Conservation (phyloP, 208 protist genomes). For the Tritrichomonas musculus region DNA sequence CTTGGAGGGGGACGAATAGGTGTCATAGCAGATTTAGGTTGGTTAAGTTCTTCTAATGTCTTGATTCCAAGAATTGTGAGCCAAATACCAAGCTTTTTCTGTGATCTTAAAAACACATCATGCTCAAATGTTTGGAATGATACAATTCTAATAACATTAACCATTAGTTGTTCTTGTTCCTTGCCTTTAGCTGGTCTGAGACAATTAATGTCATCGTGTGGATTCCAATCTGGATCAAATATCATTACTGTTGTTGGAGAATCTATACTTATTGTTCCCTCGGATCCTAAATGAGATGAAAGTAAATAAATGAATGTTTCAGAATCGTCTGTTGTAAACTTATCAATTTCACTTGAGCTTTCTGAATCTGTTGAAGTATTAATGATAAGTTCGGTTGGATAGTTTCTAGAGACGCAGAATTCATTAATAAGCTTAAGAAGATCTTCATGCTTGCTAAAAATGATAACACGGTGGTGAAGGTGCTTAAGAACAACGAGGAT, state of each 20-base stretch:
- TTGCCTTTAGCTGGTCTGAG: conserved; percentile 80
- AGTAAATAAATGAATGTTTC: conserved; percentile 63
- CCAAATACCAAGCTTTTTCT: conserved; percentile 72
- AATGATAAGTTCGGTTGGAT: neutral
- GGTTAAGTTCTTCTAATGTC: neutral
- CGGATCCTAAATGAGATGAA: conserved; percentile 61
- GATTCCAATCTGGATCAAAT: conserved; percentile 86
- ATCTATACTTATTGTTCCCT: conserved; percentile 66
- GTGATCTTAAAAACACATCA: conserved; percentile 70
- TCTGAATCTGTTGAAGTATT: neutral
- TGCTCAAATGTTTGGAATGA: conserved; percentile 82
- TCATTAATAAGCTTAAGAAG: neutral
- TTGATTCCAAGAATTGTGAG: conserved; percentile 56
- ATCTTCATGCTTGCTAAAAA: neutral
- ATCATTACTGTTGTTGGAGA: conserved; percentile 67
- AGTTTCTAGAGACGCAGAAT: neutral
- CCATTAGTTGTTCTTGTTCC: conserved; percentile 72
- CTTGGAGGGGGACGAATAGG: neutral
- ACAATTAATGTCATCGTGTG: conserved; percentile 89
- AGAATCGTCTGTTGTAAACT: neutral
- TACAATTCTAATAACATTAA: conserved; percentile 83
- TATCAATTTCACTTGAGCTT: neutral
- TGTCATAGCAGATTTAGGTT: neutral
- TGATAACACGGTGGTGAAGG: conserved; percentile 55
- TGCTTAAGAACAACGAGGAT: conserved; percentile 54